Evolutionary conservation across 2,329 filamentous ascomycete species (phyloP).

Genomic region (Rutstroemia sp.): DNA sequence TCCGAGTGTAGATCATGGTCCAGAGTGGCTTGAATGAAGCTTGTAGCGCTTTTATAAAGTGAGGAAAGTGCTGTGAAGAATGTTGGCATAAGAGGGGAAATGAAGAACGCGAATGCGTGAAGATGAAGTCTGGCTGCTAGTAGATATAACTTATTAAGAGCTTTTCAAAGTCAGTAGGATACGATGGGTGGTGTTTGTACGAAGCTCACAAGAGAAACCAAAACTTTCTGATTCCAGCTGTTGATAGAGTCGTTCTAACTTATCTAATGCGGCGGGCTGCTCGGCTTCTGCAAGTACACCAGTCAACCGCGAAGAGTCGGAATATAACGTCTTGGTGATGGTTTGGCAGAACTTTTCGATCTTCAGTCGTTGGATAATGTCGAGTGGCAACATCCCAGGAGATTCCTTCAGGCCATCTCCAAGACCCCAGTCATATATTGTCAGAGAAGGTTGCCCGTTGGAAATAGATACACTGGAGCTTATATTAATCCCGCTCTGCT

Average conservation of each 20-base stretch:
- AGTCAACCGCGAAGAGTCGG: slow-evolving; percentile 38
- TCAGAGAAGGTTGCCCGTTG: slow-evolving; percentile 59
- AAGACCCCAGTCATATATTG: slow-evolving; percentile 51
- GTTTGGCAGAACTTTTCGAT: slow-evolving; percentile 53
- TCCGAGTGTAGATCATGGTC: slow-evolving; percentile 19
- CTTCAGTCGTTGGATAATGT: slow-evolving; percentile 41
- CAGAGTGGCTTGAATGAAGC: slow-evolving; percentile 14
- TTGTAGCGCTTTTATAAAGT: slow-evolving; percentile 33
- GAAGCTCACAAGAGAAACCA: slow-evolving; percentile 4
- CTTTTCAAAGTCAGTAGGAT: slow-evolving; percentile 7
- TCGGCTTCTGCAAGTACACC: slow-evolving; percentile 35
- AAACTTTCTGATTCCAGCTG: slow-evolving; percentile 4
- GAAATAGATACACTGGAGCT: slow-evolving; percentile 51
- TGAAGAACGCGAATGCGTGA: slow-evolving; percentile 18
- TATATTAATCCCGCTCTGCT: not conserved
- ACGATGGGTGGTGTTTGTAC: no score
- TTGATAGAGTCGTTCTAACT: slow-evolving; percentile 27
- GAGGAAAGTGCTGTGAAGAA: slow-evolving; percentile 28
- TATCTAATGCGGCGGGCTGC: slow-evolving; percentile 35
- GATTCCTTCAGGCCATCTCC: slow-evolving; percentile 34
- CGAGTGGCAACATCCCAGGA: slow-evolving; percentile 41
- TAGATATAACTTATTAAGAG: slow-evolving; percentile 14
- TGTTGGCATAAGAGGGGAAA: slow-evolving; percentile 5
- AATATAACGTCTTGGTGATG: slow-evolving; percentile 48
- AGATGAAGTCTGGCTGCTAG: slow-evolving; percentile 18